Evolutionary conservation across 805 yeast genomes (phyloP).

Genomic region (Blastobotrys mokoenaii): DNA sequence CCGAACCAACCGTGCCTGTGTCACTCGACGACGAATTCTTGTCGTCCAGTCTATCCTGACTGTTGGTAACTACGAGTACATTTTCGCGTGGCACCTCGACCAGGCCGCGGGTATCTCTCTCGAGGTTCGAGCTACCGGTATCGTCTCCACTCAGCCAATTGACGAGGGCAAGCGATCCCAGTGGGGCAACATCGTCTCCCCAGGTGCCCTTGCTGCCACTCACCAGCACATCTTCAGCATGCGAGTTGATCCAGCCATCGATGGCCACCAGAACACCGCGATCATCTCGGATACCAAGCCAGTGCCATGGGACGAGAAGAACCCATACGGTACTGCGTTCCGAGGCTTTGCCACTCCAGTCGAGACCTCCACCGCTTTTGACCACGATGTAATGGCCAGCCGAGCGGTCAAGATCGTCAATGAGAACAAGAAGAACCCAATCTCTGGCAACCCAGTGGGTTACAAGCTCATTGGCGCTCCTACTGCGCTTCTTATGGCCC

Average conservation of each 20-base stretch:
- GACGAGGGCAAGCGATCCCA: constrained; percentile 60
- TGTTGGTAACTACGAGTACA: constrained; percentile 78
- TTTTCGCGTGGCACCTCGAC: constrained; percentile 60
- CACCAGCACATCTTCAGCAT: constrained; percentile 76
- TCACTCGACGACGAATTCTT: constrained; percentile 66
- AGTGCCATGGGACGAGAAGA: constrained; percentile 46
- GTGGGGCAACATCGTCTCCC: constrained; percentile 66
- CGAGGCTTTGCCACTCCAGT: constrained; percentile 52
- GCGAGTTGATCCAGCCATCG: constrained; percentile 76
- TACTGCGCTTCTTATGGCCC: constrained; percentile 66
- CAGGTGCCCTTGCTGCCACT: constrained; percentile 74
- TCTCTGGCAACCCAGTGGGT: constrained; percentile 67
- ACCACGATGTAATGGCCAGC: constrained; percentile 68
- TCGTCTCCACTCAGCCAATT: constrained; percentile 74
- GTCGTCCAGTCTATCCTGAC: constrained; percentile 78
- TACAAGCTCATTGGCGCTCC: constrained; percentile 73
- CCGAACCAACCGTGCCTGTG: constrained; percentile 62
- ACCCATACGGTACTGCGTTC: constrained; percentile 67
- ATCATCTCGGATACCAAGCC: constrained; percentile 61
- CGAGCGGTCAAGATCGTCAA: constrained; percentile 70
- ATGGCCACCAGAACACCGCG: constrained; percentile 71
- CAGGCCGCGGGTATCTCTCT: constrained; percentile 72
- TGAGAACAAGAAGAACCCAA: constrained; percentile 61
- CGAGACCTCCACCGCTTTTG: constrained; percentile 64
- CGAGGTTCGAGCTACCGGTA: constrained; percentile 82